Evolutionary conservation across 345 rosid species (phyloP).

Genomic region (Citrus australasica): DNA sequence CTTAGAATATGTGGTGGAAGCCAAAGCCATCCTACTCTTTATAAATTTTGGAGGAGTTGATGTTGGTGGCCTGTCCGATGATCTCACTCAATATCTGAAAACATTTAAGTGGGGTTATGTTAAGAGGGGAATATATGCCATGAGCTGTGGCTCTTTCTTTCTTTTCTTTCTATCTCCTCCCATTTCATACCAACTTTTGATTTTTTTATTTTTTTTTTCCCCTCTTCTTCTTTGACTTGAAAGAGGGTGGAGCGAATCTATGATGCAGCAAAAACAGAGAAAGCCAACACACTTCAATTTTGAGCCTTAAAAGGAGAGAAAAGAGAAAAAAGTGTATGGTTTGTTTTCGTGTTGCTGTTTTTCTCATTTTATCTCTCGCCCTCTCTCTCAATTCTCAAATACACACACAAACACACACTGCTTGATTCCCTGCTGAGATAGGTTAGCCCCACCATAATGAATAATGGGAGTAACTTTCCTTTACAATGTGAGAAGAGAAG

Average conservation of each 20-base stretch:
- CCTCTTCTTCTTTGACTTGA: conserved; percentile 51
- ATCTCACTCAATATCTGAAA: conserved; percentile 77
- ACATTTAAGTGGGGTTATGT: conserved; percentile 64
- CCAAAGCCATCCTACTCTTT: conserved; percentile 29
- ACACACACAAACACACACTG: conserved; percentile 3
- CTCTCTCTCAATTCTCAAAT: conserved; percentile 11
- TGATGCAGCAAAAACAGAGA: conserved; percentile 56
- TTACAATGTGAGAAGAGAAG: conserved; percentile 14
- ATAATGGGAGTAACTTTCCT: conserved; percentile 45
- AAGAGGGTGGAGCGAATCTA: conserved; percentile 44
- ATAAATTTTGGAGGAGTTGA: conserved; percentile 38
- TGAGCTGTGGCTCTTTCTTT: conserved; percentile 55
- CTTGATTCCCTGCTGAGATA: conserved; percentile 48
- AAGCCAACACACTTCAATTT: conserved; percentile 31
- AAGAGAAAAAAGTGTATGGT: conserved; percentile 58
- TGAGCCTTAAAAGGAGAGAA: conserved; percentile 52
- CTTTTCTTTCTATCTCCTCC: conserved; percentile 32
- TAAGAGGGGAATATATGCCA: conserved; percentile 77
- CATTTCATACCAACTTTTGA: conserved; percentile 30
- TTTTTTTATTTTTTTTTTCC: conserved; percentile 11
- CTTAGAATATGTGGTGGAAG: conserved; percentile 28
- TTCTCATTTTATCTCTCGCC: conserved; percentile 30
- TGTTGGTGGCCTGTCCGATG: conserved; percentile 45
- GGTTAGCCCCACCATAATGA: conserved; percentile 57
- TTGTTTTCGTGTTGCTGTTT: conserved; percentile 57